These are phyloP conservation scores for Dillenia turbinata DNA, from an alignment of 164 flowering plant genomes.

Conservation along the genomic window DNA sequence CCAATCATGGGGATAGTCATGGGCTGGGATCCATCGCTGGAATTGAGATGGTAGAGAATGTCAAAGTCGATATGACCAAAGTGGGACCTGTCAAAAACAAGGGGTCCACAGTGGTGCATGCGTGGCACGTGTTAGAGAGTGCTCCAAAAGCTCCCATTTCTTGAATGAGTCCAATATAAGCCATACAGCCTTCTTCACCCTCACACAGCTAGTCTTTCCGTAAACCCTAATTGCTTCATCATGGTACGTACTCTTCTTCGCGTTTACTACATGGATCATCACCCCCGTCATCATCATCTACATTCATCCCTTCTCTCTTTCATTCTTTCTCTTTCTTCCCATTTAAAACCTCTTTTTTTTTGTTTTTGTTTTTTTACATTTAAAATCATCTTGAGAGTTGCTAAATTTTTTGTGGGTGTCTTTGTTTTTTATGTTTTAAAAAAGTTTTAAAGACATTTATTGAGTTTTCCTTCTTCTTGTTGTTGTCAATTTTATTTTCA, in stretches of 20 bases:
- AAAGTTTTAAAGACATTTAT: neutral
- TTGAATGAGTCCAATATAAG: neutral
- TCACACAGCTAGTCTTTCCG: neutral
- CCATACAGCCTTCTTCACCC: neutral
- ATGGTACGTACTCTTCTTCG: neutral
- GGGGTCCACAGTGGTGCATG: no score
- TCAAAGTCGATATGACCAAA: no score
- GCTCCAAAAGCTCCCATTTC: no score
- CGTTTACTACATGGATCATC: no score
- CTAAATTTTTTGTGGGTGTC: neutral
- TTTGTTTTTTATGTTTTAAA: neutral
- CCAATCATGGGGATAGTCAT: no score
- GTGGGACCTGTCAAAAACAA: no score
- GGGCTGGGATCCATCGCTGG: no score
- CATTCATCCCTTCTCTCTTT: neutral
- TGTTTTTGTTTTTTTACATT: neutral
- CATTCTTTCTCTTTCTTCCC: no score
- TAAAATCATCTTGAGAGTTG: neutral
- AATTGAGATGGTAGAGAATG: no score
- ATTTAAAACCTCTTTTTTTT: no score
- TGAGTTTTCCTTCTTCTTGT: neutral
- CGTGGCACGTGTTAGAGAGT: no score
- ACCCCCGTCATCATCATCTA: neutral
- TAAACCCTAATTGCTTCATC: neutral
- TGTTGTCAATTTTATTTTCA: neutral